Conservation (phyloP, 768 basidiomycete genomes). For the Pleurotus citrinopileatus region DNA sequence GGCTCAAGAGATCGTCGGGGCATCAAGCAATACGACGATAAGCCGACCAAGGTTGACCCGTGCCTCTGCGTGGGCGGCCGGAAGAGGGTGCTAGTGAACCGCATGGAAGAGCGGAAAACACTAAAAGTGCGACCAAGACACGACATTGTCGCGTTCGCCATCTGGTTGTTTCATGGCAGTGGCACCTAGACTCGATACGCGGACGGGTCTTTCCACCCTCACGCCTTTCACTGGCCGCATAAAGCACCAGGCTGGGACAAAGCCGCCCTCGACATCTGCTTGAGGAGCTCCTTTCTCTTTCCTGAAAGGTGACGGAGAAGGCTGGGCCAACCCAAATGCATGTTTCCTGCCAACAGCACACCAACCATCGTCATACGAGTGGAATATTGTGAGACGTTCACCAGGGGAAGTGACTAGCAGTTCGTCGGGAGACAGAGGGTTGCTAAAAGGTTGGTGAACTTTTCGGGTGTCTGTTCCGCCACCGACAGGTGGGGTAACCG, state of each 20-base stretch:
- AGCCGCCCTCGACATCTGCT: constrained; percentile 60
- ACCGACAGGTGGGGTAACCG: constrained; percentile 18
- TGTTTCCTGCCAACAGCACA: constrained; percentile 63
- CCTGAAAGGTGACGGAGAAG: no score
- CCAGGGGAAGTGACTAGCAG: constrained; percentile 50
- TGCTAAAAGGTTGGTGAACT: constrained; percentile 61
- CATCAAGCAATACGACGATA: no score
- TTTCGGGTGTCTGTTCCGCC: constrained; percentile 35
- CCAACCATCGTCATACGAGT: constrained; percentile 80
- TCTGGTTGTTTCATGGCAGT: constrained; percentile 45
- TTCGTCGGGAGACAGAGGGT: constrained; percentile 75
- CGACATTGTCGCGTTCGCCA: constrained; percentile 44
- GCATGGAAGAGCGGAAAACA: neutral
- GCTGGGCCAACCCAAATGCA: constrained; percentile 13
- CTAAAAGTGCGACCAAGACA: constrained; percentile 75
- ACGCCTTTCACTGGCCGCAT: constrained; percentile 58
- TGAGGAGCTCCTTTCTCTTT: constrained; percentile 13
- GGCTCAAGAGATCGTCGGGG: no score
- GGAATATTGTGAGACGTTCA: constrained; percentile 60
- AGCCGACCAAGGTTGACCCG: no score
- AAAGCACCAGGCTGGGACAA: constrained; percentile 80
- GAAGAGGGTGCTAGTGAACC: neutral
- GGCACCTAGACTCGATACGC: constrained; percentile 62
- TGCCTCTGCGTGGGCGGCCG: no score
- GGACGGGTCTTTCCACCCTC: constrained; percentile 59